Evolutionary conservation across 129 eudicot species (phyloP).

Genomic region (Tanacetum coccineum): DNA sequence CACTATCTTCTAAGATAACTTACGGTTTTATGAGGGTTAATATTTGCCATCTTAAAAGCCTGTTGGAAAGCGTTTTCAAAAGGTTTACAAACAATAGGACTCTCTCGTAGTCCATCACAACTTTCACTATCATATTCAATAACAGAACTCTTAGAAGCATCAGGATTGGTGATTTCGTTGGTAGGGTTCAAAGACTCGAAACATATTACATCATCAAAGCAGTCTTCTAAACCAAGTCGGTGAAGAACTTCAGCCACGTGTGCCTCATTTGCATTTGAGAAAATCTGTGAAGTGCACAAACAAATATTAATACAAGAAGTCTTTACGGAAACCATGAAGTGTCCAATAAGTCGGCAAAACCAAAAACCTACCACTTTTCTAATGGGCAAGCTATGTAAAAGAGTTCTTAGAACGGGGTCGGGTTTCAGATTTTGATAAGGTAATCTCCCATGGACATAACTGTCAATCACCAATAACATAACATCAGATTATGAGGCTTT

Average conservation of each 20-base stretch:
- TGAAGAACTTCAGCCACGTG: conserved; percentile 73
- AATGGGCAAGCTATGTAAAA: conserved; percentile 65
- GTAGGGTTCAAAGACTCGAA: conserved; percentile 79
- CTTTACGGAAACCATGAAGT: background rate
- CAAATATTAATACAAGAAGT: background rate
- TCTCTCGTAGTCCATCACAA: conserved; percentile 31
- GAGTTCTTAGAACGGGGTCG: conserved; percentile 65
- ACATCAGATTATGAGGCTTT: conserved; percentile 1
- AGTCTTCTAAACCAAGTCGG: conserved; percentile 79
- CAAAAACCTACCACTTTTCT: conserved; percentile 44
- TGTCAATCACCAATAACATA: conserved; percentile 20
- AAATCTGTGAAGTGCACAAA: conserved; percentile 44
- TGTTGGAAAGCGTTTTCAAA: conserved; percentile 57
- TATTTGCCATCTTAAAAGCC: conserved; percentile 57
- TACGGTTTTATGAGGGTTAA: conserved; percentile 75
- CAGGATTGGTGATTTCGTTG: conserved; percentile 13
- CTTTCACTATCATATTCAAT: conserved; percentile 11
- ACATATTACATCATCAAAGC: conserved; percentile 72
- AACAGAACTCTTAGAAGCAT: conserved; percentile 2
- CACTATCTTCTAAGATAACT: conserved; percentile 19
- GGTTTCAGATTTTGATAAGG: conserved; percentile 78
- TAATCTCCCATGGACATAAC: conserved; percentile 79
- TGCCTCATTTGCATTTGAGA: conserved; percentile 87
- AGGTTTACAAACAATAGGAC: conserved; percentile 78
- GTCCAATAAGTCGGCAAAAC: background rate